Evolutionary conservation across 495 filamentous ascomycete species (phyloP).

Genomic region (Podospora anserina): DNA sequence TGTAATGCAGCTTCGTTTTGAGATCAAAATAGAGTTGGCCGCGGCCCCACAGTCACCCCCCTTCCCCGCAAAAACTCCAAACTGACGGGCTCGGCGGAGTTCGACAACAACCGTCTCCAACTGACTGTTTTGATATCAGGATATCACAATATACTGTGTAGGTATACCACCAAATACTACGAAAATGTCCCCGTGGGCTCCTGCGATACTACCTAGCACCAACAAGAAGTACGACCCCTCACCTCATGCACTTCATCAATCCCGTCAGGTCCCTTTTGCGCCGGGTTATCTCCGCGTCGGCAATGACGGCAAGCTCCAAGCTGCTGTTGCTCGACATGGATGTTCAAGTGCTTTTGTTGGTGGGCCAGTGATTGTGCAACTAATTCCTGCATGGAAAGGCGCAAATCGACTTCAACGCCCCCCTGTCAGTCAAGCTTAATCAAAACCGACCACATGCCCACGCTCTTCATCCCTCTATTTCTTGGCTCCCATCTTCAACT

Average conservation of each 20-base stretch:
- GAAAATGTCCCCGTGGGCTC: background rate
- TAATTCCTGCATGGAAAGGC: background rate
- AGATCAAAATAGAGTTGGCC: background rate
- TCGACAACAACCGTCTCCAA: background rate
- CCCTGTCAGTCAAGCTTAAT: background rate
- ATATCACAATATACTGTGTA: too few species aligned
- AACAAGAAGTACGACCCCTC: background rate
- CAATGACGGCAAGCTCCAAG: conserved; percentile 8
- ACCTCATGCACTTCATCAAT: background rate
- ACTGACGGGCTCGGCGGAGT: background rate
- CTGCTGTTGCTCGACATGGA: background rate
- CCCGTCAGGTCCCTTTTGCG: background rate
- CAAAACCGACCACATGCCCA: background rate
- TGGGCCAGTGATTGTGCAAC: background rate
- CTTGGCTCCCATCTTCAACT: conserved; percentile 1
- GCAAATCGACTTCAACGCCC: too few species aligned
- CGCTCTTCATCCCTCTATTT: background rate
- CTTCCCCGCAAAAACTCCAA: background rate
- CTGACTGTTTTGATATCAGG: too few species aligned
- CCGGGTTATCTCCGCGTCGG: conserved; percentile 9
- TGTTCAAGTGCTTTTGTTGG: background rate
- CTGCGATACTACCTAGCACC: background rate
- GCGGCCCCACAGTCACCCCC: too few species aligned
- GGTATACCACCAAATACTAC: background rate
- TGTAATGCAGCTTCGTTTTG: background rate